Conservation (phyloP, 495 filamentous ascomycete genomes). For the Bacidia rubella region DNA sequence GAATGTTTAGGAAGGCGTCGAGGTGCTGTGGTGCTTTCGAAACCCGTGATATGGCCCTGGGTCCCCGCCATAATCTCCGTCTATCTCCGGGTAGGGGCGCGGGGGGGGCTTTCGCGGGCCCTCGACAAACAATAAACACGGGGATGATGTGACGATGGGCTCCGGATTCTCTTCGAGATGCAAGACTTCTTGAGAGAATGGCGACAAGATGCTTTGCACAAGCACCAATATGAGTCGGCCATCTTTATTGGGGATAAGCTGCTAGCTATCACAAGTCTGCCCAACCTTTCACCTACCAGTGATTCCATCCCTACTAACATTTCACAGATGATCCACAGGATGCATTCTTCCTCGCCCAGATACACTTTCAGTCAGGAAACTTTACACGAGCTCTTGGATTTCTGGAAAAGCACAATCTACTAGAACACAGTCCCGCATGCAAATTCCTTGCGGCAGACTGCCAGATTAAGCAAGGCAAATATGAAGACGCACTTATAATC, state of each 20-base stretch:
- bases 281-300: not conserved
- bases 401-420: slow-evolving; percentile 70
- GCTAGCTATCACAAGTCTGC: slow-evolving; percentile 76
- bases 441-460: slow-evolving; percentile 87
- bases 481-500: slow-evolving; percentile 74
- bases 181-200: slow-evolving; percentile 83
- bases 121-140: no score
- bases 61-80: no score
- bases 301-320: slow-evolving; percentile 2
- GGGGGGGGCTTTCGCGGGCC: no score
- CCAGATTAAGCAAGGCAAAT: slow-evolving; percentile 78
- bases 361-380: slow-evolving; percentile 88
- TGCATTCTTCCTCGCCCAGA: slow-evolving; percentile 86
- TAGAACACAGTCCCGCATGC: slow-evolving; percentile 69
- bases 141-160: no score
- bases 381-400: slow-evolving; percentile 80
- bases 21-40: no score
- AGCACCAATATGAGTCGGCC: slow-evolving; percentile 87
- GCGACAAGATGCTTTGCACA: slow-evolving; percentile 84
- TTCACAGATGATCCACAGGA: slow-evolving; percentile 68
- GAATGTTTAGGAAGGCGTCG: no score
- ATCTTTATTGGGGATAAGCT: slow-evolving; percentile 97
- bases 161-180: slow-evolving; percentile 53
- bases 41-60: no score
- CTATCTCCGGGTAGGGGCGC: no score